These are phyloP conservation scores for Mycena floridula DNA, from an alignment of 768 basidiomycete species.

Conservation along the genomic window DNA sequence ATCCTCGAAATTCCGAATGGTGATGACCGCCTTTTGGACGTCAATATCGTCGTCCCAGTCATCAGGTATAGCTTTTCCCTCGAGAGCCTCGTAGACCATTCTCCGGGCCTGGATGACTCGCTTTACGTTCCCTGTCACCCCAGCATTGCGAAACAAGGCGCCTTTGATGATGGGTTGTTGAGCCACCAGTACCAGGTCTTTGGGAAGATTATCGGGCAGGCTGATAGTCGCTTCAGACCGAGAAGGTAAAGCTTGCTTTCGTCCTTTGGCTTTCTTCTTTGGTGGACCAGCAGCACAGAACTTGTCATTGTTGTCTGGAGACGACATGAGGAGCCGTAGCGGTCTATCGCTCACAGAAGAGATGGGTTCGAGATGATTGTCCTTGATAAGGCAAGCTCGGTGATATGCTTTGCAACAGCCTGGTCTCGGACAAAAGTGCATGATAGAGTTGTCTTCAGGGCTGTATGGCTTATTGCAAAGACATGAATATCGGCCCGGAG, in stretches of 20 bases:
- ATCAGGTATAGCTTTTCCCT: slow-evolving; percentile 23
- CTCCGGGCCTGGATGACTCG: slow-evolving; percentile 41
- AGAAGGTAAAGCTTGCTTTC: too few species aligned
- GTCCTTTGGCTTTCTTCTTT: too few species aligned
- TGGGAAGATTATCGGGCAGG: too few species aligned
- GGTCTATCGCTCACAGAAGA: slow-evolving; percentile 7
- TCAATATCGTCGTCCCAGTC: slow-evolving; percentile 33
- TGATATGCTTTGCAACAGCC: slow-evolving; percentile 44
- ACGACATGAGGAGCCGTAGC: slow-evolving; percentile 27
- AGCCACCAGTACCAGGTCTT: slow-evolving; percentile 34
- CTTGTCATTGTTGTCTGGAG: too few species aligned
- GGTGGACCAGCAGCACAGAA: too few species aligned
- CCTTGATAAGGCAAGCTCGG: slow-evolving; percentile 33
- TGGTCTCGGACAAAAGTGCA: slow-evolving; percentile 55
- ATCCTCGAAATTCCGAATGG: slow-evolving; percentile 10
- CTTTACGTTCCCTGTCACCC: slow-evolving; percentile 45
- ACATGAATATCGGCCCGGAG: slow-evolving; percentile 32
- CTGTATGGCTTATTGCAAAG: slow-evolving; percentile 41
- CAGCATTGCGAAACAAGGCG: slow-evolving; percentile 25
- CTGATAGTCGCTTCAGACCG: too few species aligned
- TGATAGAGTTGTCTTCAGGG: slow-evolving; percentile 31
- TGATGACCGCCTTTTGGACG: slow-evolving; percentile 15
- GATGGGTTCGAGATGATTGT: slow-evolving; percentile 17
- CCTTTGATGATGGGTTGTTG: slow-evolving; percentile 52
- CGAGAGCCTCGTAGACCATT: slow-evolving; percentile 36